These are phyloP conservation scores for Somion occarium DNA, from an alignment of 1,284 basidiomycete genomes.

Conservation along the genomic window DNA sequence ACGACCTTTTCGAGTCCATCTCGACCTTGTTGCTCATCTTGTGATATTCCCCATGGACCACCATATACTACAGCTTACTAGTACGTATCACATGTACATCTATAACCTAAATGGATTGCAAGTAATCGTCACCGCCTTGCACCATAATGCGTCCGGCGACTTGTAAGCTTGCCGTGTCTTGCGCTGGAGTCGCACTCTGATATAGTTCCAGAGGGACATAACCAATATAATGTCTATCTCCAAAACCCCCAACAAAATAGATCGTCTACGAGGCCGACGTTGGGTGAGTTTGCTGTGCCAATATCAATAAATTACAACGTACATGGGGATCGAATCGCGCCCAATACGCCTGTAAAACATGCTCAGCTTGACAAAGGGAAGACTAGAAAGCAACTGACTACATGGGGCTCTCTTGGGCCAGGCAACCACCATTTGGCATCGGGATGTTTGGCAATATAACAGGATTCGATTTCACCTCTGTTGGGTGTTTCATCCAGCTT, in stretches of 20 bases:
- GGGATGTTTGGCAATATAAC: slow-evolving; percentile 44
- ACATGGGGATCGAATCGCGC: slow-evolving; percentile 52
- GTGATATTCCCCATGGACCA: no score
- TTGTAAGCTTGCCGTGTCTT: slow-evolving; percentile 1
- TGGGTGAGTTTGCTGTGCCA: no score
- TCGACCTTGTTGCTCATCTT: no score
- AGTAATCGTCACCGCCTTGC: neutral
- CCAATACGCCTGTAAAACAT: slow-evolving; percentile 42
- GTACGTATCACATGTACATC: neutral
- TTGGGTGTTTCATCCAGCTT: slow-evolving; percentile 29
- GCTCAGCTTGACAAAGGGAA: slow-evolving; percentile 1
- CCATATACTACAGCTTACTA: neutral
- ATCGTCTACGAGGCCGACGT: no score
- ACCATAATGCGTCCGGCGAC: neutral
- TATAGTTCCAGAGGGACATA: slow-evolving; percentile 51
- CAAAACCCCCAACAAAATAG: slow-evolving; percentile 67
- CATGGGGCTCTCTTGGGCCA: slow-evolving; percentile 42
- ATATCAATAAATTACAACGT: no score
- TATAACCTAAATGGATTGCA: neutral
- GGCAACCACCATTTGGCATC: slow-evolving; percentile 50
- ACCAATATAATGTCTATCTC: slow-evolving; percentile 54
- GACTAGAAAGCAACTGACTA: slow-evolving; percentile 27
- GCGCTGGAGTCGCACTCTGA: slow-evolving; percentile 23
- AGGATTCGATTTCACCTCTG: slow-evolving; percentile 31
- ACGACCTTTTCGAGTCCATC: no score